These are phyloP conservation scores for Crithidia acanthocephali DNA, from an alignment of 208 protist genomes.

Conservation along the genomic window DNA sequence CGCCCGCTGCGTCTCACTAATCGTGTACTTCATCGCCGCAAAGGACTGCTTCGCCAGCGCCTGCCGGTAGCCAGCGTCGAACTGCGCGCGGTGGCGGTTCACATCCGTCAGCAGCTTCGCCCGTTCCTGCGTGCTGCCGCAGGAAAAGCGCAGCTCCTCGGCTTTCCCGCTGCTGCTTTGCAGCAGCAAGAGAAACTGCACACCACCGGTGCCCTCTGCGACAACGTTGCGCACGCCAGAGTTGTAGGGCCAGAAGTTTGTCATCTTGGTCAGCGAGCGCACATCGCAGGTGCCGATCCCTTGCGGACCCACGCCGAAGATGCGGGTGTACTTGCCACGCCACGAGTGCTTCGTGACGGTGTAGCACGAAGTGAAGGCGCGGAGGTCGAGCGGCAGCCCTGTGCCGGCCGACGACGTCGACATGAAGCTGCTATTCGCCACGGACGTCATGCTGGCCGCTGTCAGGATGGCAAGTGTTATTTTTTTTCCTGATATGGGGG, in stretches of 20 bases:
- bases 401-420: constrained; percentile 9
- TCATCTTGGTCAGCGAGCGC: constrained; percentile 70
- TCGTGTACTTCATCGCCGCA: constrained; percentile 60
- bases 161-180: constrained; percentile 33
- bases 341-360: constrained; percentile 89
- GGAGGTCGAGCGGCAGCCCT: constrained; percentile 17
- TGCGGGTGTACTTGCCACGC: constrained; percentile 87
- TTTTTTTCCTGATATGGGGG: no score
- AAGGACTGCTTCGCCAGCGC: constrained; percentile 36
- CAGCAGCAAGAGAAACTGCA: constrained; percentile 64
- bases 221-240: constrained; percentile 40
- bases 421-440: constrained; percentile 15
- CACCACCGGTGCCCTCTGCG: constrained; percentile 31
- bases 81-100: constrained; percentile 63
- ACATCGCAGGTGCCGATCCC: constrained; percentile 81
- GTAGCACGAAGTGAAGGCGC: constrained; percentile 70
- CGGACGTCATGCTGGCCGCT: not conserved
- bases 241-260: constrained; percentile 81
- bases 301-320: constrained; percentile 69
- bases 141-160: constrained; percentile 77
- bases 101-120: constrained; percentile 88
- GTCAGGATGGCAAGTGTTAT: no score
- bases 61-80: constrained; percentile 51
- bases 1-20: constrained; percentile 43
- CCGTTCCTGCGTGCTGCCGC: constrained; percentile 54